These are phyloP conservation scores for Moesziomyces aphidis DNA, from an alignment of 1,284 basidiomycete genomes.

Conservation along the genomic window DNA sequence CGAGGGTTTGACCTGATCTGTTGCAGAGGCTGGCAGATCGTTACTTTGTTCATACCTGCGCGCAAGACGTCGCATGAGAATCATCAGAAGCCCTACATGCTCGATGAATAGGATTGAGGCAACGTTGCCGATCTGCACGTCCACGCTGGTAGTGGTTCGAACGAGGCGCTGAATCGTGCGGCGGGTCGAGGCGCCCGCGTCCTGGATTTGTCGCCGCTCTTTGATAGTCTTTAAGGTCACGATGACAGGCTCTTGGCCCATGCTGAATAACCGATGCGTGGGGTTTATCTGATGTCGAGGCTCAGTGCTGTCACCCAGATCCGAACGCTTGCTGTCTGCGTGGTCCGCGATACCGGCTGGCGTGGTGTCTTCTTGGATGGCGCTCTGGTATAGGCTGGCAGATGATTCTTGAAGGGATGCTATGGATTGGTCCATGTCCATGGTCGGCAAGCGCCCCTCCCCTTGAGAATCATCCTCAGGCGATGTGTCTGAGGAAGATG, in stretches of 20 bases:
- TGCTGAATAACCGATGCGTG: slow-evolving; percentile 22
- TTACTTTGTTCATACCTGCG: background rate
- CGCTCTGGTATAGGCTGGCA: slow-evolving; percentile 45
- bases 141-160: slow-evolving; percentile 20
- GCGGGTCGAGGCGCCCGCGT: slow-evolving; percentile 9
- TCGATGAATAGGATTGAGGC: slow-evolving; percentile 31
- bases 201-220: slow-evolving; percentile 19
- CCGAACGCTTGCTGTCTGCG: background rate
- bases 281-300: too few relatives aligned
- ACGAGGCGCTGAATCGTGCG: slow-evolving; percentile 21
- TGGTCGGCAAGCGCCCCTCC: background rate
- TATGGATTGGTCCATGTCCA: slow-evolving; percentile 12
- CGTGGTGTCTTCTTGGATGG: slow-evolving; percentile 14
- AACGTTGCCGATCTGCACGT: slow-evolving; percentile 32
- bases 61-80: slow-evolving; percentile 1
- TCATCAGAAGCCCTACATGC: slow-evolving; percentile 24
- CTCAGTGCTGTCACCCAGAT: background rate
- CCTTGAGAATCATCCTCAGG: background rate
- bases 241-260: slow-evolving; percentile 21
- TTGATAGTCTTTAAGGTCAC: slow-evolving; percentile 32
- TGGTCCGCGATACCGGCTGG: background rate
- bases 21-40: background rate
- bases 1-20: background rate
- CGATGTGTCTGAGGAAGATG: slow-evolving; percentile 29
- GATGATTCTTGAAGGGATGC: slow-evolving; percentile 29